Evolutionary conservation across 1,284 basidiomycete species (phyloP).

Genomic region (Naganishia sp.): DNA sequence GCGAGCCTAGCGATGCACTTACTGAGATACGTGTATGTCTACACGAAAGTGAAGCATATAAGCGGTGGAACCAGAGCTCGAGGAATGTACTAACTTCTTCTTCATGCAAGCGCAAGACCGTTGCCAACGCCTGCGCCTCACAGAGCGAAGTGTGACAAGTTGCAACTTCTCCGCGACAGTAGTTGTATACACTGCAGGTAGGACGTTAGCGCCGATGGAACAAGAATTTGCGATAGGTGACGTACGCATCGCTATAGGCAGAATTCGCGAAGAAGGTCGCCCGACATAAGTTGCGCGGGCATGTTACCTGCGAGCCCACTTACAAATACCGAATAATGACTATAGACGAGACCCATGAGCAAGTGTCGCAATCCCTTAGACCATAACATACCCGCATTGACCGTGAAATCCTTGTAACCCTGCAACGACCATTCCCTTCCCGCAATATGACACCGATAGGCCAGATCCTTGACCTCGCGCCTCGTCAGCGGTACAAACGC

Average conservation of each 20-base stretch:
- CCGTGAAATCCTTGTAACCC: constrained; percentile 31
- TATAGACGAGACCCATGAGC: neutral
- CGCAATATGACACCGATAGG: constrained; percentile 34
- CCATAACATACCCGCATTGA: constrained; percentile 30
- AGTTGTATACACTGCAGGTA: constrained; percentile 30
- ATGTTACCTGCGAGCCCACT: neutral
- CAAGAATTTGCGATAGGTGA: neutral
- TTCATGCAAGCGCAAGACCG: constrained; percentile 36
- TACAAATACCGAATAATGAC: constrained; percentile 39
- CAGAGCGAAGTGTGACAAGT: constrained; percentile 30
- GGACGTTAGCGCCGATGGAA: neutral
- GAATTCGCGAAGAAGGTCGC: neutral
- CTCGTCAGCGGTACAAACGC: constrained; percentile 42
- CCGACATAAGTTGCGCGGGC: neutral
- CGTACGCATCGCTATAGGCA: constrained; percentile 23
- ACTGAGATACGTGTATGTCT: constrained; percentile 35
- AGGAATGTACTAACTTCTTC: constrained; percentile 36
- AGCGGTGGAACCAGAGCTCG: neutral
- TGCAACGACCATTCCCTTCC: constrained; percentile 29
- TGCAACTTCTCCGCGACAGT: constrained; percentile 22
- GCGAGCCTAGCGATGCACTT: neutral
- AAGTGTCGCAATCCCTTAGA: neutral
- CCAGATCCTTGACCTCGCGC: constrained; percentile 43
- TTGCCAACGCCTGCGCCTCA: constrained; percentile 35
- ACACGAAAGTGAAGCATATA: neutral